phyloP scores from a whole-genome alignment of 768 basidiomycete genomes.

The Suillus sp. region DNA sequence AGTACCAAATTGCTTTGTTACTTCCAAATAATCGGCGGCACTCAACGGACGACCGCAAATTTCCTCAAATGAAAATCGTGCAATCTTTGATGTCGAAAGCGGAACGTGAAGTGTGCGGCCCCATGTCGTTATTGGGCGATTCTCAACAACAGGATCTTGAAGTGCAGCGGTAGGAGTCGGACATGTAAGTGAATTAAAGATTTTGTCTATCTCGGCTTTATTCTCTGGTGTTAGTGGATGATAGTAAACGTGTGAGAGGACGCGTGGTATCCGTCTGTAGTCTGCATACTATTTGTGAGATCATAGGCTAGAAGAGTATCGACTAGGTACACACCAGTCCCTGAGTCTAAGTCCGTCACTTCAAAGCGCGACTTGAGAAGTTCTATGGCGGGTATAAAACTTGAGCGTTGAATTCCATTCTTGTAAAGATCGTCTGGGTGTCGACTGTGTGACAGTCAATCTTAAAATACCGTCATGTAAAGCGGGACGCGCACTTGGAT shows the following conservation, averaged over 20 bases:
- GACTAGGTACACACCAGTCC: conserved; percentile 63
- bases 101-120: conserved; percentile 82
- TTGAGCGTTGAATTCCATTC: conserved; percentile 95
- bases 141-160: conserved; percentile 53
- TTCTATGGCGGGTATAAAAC: conserved; percentile 94
- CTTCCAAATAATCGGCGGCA: conserved; percentile 94
- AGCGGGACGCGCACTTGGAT: conserved; percentile 75
- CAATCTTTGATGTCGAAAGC: conserved; percentile 76
- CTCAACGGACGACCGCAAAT: conserved; percentile 89
- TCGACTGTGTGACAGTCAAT: conserved; percentile 57
- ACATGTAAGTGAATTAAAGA: conserved; percentile 74
- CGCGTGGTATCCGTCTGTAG: conserved; percentile 91
- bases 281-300: conserved; percentile 48
- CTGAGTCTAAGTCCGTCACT: conserved; percentile 93
- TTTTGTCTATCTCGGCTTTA: conserved; percentile 70
- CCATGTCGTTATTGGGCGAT: conserved; percentile 82
- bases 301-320: not conserved
- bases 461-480: conserved; percentile 7
- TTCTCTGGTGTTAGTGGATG: conserved; percentile 73
- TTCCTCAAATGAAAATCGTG: conserved; percentile 83
- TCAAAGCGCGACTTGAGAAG: conserved; percentile 85
- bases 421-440: conserved; percentile 98
- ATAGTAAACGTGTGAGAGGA: conserved; percentile 93
- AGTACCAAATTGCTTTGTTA: conserved; percentile 85
- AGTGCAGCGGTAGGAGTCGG: conserved; percentile 39